A percentile compares a stretch with the other conserved stretches of the same genome.
Conservation (phyloP, 768 basidiomycete species). For the Jaapia argillacea region DNA sequence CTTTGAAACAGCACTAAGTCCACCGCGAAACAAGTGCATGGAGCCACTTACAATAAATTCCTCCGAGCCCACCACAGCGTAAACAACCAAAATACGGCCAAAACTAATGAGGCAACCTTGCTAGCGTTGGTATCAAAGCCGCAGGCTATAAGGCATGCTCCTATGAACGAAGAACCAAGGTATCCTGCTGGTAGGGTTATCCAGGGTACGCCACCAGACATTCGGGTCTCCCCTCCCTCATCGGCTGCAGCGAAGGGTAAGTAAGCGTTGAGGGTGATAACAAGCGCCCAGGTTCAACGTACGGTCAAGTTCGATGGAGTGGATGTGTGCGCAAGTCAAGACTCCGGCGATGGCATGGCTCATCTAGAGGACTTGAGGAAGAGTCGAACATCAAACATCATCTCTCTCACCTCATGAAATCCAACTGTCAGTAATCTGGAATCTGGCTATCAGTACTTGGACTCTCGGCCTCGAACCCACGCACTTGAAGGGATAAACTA, state of each 20-base stretch:
- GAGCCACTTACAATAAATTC: slow-evolving; percentile 54
- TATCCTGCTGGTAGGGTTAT: slow-evolving; percentile 82
- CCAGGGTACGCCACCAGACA: slow-evolving; percentile 81
- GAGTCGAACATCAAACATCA: too few relatives aligned
- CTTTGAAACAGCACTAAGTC: slow-evolving; percentile 22
- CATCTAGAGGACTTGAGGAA: too few relatives aligned
- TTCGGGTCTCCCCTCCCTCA: slow-evolving; percentile 79
- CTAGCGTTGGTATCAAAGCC: slow-evolving; percentile 86
- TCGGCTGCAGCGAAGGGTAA: slow-evolving; percentile 39
- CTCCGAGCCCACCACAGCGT: slow-evolving; percentile 83
- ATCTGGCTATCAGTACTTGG: background rate
- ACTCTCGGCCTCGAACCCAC: slow-evolving; percentile 12
- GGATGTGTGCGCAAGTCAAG: slow-evolving; percentile 77
- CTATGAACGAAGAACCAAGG: slow-evolving; percentile 79
- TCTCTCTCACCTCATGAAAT: too few relatives aligned
- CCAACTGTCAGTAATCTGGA: slow-evolving; percentile 76
- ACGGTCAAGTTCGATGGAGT: slow-evolving; percentile 85
- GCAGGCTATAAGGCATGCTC: slow-evolving; percentile 78
- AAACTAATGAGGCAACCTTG: slow-evolving; percentile 70
- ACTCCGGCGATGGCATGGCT: slow-evolving; percentile 77
- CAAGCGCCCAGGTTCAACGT: slow-evolving; percentile 19
- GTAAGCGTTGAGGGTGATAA: background rate
- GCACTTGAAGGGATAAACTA: slow-evolving; percentile 91
- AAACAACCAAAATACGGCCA: slow-evolving; percentile 80
- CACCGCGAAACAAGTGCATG: background rate